These are phyloP conservation scores for Spatholobus suberectus DNA, from an alignment of 306 rosid genomes.

Conservation along the genomic window DNA sequence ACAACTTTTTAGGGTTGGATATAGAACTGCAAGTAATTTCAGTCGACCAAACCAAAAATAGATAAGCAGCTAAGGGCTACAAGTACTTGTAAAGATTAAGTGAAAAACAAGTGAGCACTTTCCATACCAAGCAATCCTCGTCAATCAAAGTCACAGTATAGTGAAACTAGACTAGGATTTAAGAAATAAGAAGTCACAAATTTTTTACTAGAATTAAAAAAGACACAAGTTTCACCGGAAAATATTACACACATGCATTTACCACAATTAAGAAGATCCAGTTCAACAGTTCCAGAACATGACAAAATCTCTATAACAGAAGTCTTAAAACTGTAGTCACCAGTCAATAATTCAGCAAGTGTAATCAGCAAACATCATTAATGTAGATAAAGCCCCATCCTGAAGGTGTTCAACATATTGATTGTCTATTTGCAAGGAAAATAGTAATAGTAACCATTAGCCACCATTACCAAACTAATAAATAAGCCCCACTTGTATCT, in stretches of 20 bases:
- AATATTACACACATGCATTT: background rate
- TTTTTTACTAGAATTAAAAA: background rate
- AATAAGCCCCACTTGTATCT: background rate
- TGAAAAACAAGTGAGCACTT: background rate
- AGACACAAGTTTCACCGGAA: background rate
- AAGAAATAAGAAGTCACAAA: background rate
- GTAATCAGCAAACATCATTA: constrained; percentile 7
- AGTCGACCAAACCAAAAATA: background rate
- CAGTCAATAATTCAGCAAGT: background rate
- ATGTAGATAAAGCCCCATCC: background rate
- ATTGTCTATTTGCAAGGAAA: background rate
- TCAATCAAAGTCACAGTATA: background rate
- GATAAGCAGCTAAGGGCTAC: background rate
- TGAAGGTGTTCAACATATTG: background rate
- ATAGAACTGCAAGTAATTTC: constrained; percentile 17
- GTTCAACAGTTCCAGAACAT: background rate
- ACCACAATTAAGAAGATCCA: constrained; percentile 9
- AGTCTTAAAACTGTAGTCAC: background rate
- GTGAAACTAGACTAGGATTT: background rate
- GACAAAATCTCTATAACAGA: background rate
- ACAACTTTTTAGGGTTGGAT: background rate
- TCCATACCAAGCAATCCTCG: background rate
- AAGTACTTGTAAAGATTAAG: background rate
- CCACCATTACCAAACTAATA: background rate
- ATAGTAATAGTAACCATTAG: background rate